Evolutionary conservation across 75 land plant genomes (phyloP).

Genomic region (Picea glauca): DNA sequence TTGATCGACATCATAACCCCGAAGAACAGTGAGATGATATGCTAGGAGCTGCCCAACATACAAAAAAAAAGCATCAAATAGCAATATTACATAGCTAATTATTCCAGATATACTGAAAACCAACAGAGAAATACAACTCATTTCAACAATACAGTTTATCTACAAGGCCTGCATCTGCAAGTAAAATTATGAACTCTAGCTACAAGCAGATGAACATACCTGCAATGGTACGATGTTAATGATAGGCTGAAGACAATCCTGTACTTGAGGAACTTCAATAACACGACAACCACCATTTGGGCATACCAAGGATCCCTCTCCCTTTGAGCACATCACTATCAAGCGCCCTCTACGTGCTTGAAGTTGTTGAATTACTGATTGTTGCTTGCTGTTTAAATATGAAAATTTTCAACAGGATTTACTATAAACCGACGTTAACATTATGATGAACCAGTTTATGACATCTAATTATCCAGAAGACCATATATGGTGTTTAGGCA

Average conservation of each 20-base stretch:
- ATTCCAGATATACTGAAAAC: not conserved
- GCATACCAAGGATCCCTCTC: slow-evolving; percentile 72
- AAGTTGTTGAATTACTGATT: slow-evolving; percentile 96
- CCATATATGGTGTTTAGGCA: not conserved
- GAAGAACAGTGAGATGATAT: slow-evolving; percentile 80
- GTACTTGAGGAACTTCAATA: slow-evolving; percentile 88
- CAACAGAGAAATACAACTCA: not conserved
- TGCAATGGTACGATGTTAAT: slow-evolving; percentile 89
- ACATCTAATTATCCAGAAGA: not conserved
- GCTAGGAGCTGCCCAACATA: slow-evolving; percentile 70
- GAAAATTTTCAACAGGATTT: not conserved
- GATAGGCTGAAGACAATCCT: slow-evolving; percentile 94
- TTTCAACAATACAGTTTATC: not conserved
- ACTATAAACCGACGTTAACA: not conserved
- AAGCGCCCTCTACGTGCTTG: slow-evolving; percentile 93
- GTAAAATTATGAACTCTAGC: not conserved
- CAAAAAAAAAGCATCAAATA: not conserved
- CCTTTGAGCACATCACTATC: slow-evolving; percentile 88
- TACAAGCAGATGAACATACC: slow-evolving; percentile 35
- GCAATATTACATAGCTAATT: not conserved
- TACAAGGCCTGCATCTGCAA: not conserved
- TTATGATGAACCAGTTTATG: not conserved
- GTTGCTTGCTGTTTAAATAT: slow-evolving; percentile 76
- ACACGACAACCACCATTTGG: slow-evolving; percentile 61
- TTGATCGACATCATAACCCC: slow-evolving; percentile 87